Evolutionary conservation across 306 rosid species (phyloP).

Genomic region (Cercis canadensis): DNA sequence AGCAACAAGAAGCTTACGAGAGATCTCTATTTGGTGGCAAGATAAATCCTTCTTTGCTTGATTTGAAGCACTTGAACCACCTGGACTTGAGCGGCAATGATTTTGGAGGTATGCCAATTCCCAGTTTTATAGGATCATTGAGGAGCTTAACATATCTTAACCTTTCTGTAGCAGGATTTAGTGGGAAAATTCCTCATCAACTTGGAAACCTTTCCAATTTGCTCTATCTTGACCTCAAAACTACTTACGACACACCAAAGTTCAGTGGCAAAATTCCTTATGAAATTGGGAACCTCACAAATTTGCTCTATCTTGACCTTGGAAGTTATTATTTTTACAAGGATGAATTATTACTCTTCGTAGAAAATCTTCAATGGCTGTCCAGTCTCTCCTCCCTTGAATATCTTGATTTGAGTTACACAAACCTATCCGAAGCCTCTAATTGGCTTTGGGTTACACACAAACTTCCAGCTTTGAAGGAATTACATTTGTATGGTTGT

Average conservation of each 20-base stretch:
- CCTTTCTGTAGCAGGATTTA: neutral
- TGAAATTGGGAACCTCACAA: conserved; percentile 33
- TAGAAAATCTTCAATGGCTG: conserved; percentile 18
- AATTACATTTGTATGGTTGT: neutral
- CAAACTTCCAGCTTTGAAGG: conserved; percentile 9
- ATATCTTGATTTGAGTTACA: neutral
- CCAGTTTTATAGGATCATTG: neutral
- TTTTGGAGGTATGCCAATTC: neutral
- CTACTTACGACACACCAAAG: no score
- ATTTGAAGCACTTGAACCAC: neutral
- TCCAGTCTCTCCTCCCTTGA: conserved; percentile 1
- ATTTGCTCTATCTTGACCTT: neutral
- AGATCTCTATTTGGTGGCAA: neutral
- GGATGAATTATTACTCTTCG: neutral
- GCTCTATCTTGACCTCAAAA: no score
- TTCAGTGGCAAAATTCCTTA: conserved; percentile 6
- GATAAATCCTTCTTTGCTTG: neutral
- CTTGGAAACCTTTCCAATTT: no score
- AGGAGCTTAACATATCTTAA: neutral
- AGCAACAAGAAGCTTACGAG: no score
- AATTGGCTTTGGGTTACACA: conserved; percentile 31
- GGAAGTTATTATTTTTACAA: neutral
- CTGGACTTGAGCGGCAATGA: neutral
- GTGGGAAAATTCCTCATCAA: neutral
- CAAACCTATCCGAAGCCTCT: neutral